A percentile compares a stretch with the other conserved stretches of the same genome.
phyloP scores from a whole-genome alignment of 345 rosid genomes.

The Salix udensis region DNA sequence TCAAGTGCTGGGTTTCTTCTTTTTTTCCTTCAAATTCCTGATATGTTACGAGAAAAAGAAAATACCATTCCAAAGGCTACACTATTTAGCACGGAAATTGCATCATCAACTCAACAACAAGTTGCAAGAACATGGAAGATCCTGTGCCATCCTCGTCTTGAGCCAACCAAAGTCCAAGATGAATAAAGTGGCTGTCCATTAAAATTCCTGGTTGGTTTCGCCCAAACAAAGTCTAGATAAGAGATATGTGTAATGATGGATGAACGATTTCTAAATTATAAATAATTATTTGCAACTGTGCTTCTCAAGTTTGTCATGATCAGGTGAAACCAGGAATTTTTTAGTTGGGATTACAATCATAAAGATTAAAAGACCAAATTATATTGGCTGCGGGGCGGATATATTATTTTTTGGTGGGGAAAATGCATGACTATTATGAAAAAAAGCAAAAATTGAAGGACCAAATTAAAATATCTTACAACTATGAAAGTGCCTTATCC shows the following conservation, averaged over 20 bases:
- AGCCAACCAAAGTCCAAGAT: background rate
- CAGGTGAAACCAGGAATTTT: background rate
- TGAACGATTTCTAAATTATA: background rate
- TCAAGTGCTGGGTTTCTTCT: background rate
- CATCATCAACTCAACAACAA: background rate
- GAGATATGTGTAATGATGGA: conserved; percentile 3
- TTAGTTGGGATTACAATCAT: background rate
- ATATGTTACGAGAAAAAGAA: background rate
- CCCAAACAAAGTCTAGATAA: conserved; percentile 3
- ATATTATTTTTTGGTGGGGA: background rate
- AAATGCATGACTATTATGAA: background rate
- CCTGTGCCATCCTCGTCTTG: background rate
- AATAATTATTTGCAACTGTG: background rate
- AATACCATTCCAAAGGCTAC: background rate
- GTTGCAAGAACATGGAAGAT: conserved; percentile 1
- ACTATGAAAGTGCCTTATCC: too few relatives aligned
- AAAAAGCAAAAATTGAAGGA: background rate
- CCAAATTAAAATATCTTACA: background rate
- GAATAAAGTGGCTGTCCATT: background rate
- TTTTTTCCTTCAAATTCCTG: background rate
- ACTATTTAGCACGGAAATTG: background rate
- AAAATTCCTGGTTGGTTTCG: background rate
- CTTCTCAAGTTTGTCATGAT: background rate
- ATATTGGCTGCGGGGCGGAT: background rate
- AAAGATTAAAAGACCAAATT: background rate